Conservation (phyloP, 108 stramenopile species). For the Pelagomonas calceolata region DNA sequence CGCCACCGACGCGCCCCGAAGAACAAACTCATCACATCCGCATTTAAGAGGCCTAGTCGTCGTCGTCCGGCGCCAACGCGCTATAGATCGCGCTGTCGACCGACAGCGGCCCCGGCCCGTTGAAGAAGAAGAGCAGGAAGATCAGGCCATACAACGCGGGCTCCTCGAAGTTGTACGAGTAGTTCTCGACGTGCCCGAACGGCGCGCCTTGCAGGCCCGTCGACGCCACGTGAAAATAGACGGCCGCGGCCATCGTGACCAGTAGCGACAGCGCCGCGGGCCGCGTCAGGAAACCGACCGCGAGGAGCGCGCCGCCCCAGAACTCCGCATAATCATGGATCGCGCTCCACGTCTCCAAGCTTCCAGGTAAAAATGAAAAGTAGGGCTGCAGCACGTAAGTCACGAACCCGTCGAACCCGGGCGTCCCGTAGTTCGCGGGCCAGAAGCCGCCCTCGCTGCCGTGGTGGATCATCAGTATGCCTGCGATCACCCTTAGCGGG, state of each 20-base stretch:
- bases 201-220: conserved; percentile 35
- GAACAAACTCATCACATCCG: too few relatives aligned
- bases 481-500: conserved; percentile 31
- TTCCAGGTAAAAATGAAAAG: conserved; percentile 36
- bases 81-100: conserved; percentile 38
- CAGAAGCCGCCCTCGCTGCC: conserved; percentile 29
- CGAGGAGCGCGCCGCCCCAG: conserved; percentile 33
- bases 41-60: too few relatives aligned
- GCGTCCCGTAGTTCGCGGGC: conserved; percentile 25
- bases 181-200: conserved; percentile 40
- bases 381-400: conserved; percentile 33
- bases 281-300: conserved; percentile 37
- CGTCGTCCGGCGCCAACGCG: conserved; percentile 29
- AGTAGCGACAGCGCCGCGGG: conserved; percentile 41
- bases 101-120: conserved; percentile 36
- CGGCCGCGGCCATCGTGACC: conserved; percentile 32
- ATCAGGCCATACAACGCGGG: conserved; percentile 33
- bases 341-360: conserved; percentile 30
- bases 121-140: conserved; percentile 44
- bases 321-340: conserved; percentile 43
- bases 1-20: too few relatives aligned
- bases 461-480: conserved; percentile 43
- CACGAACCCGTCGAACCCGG: conserved; percentile 40
- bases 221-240: conserved; percentile 38
- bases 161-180: conserved; percentile 44